Conservation (phyloP, 148 eudicot genomes). For the Spergularia marina region DNA sequence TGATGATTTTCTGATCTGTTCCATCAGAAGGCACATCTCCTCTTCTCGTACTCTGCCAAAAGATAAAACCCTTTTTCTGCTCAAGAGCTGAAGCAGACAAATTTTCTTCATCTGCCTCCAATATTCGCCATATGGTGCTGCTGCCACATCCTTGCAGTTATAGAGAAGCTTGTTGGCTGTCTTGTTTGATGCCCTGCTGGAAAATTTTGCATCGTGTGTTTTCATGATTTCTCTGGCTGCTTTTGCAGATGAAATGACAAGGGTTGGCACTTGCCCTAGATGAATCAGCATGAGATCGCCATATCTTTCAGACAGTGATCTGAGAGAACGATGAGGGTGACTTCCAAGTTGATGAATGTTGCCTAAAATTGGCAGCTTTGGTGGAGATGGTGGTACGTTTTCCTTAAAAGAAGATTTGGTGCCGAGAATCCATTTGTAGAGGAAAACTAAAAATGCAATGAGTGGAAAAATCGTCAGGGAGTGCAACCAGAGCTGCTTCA, state of each 20-base stretch:
- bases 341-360: slow-evolving; percentile 29
- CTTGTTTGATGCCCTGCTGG: slow-evolving; percentile 19
- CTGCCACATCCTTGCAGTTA: slow-evolving; percentile 22
- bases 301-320: slow-evolving; percentile 13
- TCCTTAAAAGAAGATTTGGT: background rate
- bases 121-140: slow-evolving; percentile 35
- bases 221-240: slow-evolving; percentile 32
- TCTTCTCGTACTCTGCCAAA: slow-evolving; percentile 23
- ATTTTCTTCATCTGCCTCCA: slow-evolving; percentile 39
- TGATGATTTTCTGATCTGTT: slow-evolving; percentile 9
- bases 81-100: slow-evolving; percentile 30
- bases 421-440: slow-evolving; percentile 22
- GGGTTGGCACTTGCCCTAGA: slow-evolving; percentile 19
- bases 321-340: slow-evolving; percentile 24
- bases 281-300: slow-evolving; percentile 33
- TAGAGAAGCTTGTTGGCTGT: slow-evolving; percentile 17
- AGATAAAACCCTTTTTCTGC: slow-evolving; percentile 22
- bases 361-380: slow-evolving; percentile 30
- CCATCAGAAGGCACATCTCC: slow-evolving; percentile 21
- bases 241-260: slow-evolving; percentile 26
- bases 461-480: slow-evolving; percentile 11
- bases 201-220: slow-evolving; percentile 28
- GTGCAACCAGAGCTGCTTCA: slow-evolving; percentile 1
- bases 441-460: slow-evolving; percentile 11
- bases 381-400: slow-evolving; percentile 31